Evolutionary conservation across 257 asterid species (phyloP), one percentile per base, ranked within the genome.

Genomic region (Ilex aquifolium): DNA sequence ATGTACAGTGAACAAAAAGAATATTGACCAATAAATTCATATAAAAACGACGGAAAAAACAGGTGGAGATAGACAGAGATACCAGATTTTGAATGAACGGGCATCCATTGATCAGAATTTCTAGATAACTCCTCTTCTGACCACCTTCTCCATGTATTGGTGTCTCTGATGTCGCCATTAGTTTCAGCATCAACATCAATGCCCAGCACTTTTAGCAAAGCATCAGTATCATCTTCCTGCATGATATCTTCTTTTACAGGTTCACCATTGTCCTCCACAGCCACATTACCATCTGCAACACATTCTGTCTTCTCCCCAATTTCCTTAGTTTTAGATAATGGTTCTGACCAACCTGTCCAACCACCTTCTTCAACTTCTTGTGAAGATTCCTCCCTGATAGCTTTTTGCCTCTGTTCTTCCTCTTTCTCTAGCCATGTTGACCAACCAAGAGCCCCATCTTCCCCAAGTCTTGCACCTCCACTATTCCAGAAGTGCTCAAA

Each of bases 371-470:
- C 97, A 66, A 66, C 84, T 44, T 71, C 68, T 52, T 61, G 65
- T 7, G 81, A 77, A 48, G 82, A 70, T 61, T 85, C 95, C 77
- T 93, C 97, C n/a, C 7, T 74, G 9, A 73, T 69, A 65, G 85
- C 80, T 67, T 72, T 77, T 75, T 93, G 91, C 72, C 96, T 83
- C 73, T 84, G 82, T 64, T 93, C 95, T 71, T 93, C 99, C 85
- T 89, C 96, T 73, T 87, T 93, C 74, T 85, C 95, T 27, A 93
- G 82, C 97, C 96, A 93, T 10, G 82, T 77, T 61, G 91, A 83
- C 97, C 99, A 93, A 54, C 99, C 99, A 61, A 87, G 85, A 61
- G 97, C 96, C 63, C 87, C 90, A 65, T 90, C 97, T 82, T 93
- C 97, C 67, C 99, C 99, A 53, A 90, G 76, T 85, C 97, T 86